phyloP scores from a whole-genome alignment of 2,329 filamentous ascomycete species.

The Monosporascus sp. region DNA sequence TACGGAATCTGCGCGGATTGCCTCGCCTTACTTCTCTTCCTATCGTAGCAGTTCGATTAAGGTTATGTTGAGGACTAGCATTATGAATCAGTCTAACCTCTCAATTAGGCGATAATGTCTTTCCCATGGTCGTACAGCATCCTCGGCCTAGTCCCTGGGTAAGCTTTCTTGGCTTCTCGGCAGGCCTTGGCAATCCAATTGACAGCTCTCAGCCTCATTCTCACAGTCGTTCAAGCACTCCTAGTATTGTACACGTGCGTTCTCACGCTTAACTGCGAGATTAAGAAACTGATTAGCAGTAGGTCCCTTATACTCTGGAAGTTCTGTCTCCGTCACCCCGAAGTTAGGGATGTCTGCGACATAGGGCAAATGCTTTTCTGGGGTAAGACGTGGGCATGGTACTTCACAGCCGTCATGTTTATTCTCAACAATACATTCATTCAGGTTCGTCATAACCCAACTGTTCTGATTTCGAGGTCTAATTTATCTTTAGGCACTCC shows the following conservation, averaged over 20 bases:
- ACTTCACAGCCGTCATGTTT: constrained; percentile 75
- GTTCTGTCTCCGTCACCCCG: constrained; percentile 85
- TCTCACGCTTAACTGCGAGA: constrained; percentile 31
- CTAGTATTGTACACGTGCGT: constrained; percentile 81
- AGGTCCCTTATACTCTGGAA: constrained; percentile 42
- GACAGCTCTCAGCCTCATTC: constrained; percentile 49
- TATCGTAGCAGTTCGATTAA: neutral
- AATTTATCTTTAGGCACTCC: constrained; percentile 53
- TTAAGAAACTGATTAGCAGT: neutral
- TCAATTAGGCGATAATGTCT: constrained; percentile 72
- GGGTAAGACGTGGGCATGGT: constrained; percentile 70
- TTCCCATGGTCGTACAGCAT: constrained; percentile 91
- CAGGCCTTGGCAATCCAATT: constrained; percentile 7
- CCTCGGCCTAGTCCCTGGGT: constrained; percentile 77
- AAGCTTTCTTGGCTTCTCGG: constrained; percentile 15
- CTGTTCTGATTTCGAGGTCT: constrained; percentile 7
- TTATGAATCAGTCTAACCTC: constrained; percentile 8
- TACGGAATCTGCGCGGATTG: neutral
- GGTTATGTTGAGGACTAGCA: neutral
- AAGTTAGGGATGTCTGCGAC: constrained; percentile 88
- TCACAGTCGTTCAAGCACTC: constrained; percentile 72
- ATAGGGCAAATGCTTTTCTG: constrained; percentile 95
- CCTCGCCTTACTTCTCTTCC: neutral
- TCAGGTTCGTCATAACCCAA: constrained; percentile 43
- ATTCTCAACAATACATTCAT: constrained; percentile 92